These are phyloP conservation scores for Botryotinia globosa DNA, from an alignment of 2,329 filamentous ascomycete genomes.

Conservation along the genomic window DNA sequence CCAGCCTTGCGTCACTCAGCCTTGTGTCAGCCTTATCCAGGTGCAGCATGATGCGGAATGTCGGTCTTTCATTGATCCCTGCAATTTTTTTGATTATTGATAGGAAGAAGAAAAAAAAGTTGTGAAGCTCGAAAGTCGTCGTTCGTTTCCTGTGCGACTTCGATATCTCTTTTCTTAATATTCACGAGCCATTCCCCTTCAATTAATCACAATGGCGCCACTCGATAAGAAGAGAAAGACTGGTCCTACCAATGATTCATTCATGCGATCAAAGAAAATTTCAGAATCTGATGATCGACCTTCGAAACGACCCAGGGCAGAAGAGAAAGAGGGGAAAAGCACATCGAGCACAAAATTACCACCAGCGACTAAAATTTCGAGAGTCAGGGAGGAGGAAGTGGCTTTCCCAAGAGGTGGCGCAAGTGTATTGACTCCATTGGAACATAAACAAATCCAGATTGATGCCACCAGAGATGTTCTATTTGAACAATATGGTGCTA, in stretches of 20 bases:
- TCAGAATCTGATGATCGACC: constrained; percentile 32
- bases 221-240: constrained; percentile 38
- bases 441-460: constrained; percentile 94
- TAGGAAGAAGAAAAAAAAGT: constrained; percentile 23
- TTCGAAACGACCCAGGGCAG: constrained; percentile 34
- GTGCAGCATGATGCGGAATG: background rate
- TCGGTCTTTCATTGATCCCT: constrained; percentile 1
- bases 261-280: constrained; percentile 35
- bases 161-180: constrained; percentile 12
- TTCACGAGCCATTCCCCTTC: background rate
- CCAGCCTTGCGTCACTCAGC: constrained; percentile 1
- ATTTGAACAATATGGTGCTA: constrained; percentile 72
- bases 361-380: constrained; percentile 40
- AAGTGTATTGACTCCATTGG: constrained; percentile 84
- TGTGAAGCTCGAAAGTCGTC: constrained; percentile 13
- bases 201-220: constrained; percentile 34
- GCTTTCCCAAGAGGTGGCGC: constrained; percentile 91
- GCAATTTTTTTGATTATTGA: constrained; percentile 10
- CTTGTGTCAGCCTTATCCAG: background rate
- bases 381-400: constrained; percentile 73
- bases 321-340: constrained; percentile 30
- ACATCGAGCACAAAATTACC: constrained; percentile 26
- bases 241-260: constrained; percentile 38
- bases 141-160: constrained; percentile 1
- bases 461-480: constrained; percentile 90